Percentiles rank a stretch among this genome's conserved stretches.
phyloP scores from a whole-genome alignment of 1,139 yeast genomes.

The Meyerozyma athensensis region DNA sequence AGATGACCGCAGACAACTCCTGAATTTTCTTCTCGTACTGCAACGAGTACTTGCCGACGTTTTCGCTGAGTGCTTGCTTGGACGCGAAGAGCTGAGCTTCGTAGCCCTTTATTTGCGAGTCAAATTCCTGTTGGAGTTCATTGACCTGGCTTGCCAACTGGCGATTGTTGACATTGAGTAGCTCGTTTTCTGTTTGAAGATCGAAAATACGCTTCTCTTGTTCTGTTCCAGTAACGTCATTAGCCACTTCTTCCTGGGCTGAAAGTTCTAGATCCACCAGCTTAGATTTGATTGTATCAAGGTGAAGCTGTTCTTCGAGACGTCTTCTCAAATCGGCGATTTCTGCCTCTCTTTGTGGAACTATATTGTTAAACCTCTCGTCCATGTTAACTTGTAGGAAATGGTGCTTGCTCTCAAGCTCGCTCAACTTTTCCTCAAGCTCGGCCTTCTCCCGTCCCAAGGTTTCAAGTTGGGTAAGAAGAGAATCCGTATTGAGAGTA shows the following conservation, averaged over 20 bases:
- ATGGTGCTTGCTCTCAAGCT: slow-evolving; percentile 18
- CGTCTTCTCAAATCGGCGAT: slow-evolving; percentile 9
- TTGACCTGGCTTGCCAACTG: slow-evolving; percentile 15
- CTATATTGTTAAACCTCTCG: neutral
- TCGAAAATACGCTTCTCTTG: neutral
- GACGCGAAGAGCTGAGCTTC: slow-evolving; percentile 22
- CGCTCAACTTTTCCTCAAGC: slow-evolving; percentile 10
- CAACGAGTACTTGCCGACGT: slow-evolving; percentile 16
- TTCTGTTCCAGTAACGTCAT: neutral
- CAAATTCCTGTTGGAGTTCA: slow-evolving; percentile 14
- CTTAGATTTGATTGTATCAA: neutral
- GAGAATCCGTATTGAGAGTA: slow-evolving; percentile 3
- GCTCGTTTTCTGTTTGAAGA: slow-evolving; percentile 12
- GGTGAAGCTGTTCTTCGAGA: slow-evolving; percentile 11
- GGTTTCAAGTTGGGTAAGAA: slow-evolving; percentile 15
- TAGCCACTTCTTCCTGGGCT: neutral
- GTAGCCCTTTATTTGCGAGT: slow-evolving; percentile 15
- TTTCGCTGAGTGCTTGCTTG: slow-evolving; percentile 24
- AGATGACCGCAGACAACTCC: slow-evolving; percentile 20
- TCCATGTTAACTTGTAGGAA: neutral
- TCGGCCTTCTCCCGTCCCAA: slow-evolving; percentile 6
- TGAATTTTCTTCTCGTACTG: slow-evolving; percentile 20
- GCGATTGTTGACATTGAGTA: slow-evolving; percentile 17
- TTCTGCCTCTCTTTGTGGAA: slow-evolving; percentile 4
- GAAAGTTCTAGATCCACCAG: neutral